A percentile compares a stretch with the other conserved stretches of the same genome.
phyloP scores from a whole-genome alignment of 2,329 filamentous ascomycete genomes.

The Colletotrichum echinochloae region DNA sequence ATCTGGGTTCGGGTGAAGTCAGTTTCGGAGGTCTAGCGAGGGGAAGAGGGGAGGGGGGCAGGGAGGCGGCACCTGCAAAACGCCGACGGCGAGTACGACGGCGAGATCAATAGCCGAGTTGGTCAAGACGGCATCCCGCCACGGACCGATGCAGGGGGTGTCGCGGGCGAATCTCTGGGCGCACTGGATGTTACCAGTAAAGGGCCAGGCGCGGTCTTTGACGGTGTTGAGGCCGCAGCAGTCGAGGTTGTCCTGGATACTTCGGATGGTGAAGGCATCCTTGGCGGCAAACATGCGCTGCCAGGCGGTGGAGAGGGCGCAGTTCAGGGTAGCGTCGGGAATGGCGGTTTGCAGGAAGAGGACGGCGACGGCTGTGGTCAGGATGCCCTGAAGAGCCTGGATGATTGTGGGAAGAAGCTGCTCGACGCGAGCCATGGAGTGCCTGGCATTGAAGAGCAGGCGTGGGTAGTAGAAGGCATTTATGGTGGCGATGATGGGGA shows the following conservation, averaged over 20 bases:
- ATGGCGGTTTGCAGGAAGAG: conserved; percentile 53
- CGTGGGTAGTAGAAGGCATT: conserved; percentile 53
- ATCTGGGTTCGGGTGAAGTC: conserved; percentile 4
- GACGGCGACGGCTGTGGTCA: conserved; percentile 59
- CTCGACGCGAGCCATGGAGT: conserved; percentile 24
- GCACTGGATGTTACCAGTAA: conserved; percentile 57
- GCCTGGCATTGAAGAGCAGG: conserved; percentile 46
- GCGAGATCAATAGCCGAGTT: conserved; percentile 67
- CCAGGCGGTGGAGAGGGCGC: conserved; percentile 70
- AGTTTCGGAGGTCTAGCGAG: background rate
- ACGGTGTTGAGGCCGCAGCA: conserved; percentile 75
- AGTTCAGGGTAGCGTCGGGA: conserved; percentile 55
- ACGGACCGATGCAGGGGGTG: conserved; percentile 63
- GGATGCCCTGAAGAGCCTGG: conserved; percentile 57
- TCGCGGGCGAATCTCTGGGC: conserved; percentile 58
- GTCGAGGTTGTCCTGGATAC: conserved; percentile 73
- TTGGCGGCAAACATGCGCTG: conserved; percentile 62
- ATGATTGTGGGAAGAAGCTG: conserved; percentile 45
- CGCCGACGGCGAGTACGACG: conserved; percentile 63
- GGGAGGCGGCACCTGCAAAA: conserved; percentile 63
- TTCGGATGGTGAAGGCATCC: conserved; percentile 62
- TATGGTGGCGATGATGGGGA: conserved; percentile 54
- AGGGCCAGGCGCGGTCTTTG: conserved; percentile 73
- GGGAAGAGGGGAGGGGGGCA: too few relatives aligned
- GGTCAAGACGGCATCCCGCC: conserved; percentile 66